Evolutionary conservation across 495 filamentous ascomycete genomes (phyloP).

Genomic region (Lophium mytilinum): DNA sequence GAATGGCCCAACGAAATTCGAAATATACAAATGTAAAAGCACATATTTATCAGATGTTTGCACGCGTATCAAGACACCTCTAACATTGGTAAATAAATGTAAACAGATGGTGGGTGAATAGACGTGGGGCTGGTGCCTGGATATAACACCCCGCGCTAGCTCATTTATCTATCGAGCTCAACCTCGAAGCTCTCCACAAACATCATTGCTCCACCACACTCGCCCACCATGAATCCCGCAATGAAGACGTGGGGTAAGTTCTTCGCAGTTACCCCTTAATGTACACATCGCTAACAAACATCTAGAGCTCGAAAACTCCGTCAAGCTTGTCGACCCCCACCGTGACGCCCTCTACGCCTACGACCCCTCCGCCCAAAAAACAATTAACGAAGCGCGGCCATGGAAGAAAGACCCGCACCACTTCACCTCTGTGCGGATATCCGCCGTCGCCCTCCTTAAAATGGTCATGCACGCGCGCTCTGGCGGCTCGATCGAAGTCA

Average conservation of each 20-base stretch:
- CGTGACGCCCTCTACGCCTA: constrained; percentile 90
- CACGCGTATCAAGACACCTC: too few relatives aligned
- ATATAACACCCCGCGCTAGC: too few relatives aligned
- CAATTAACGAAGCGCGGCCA: constrained; percentile 52
- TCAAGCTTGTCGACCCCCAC: constrained; percentile 72
- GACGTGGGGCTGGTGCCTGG: too few relatives aligned
- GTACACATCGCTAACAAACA: not conserved
- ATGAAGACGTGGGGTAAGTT: constrained; percentile 25
- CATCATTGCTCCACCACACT: not conserved
- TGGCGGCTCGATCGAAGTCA: constrained; percentile 85
- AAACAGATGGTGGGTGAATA: too few relatives aligned
- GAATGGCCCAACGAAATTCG: too few relatives aligned
- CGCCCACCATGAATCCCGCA: constrained; percentile 6
- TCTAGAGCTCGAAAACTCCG: constrained; percentile 83
- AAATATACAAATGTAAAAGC: too few relatives aligned
- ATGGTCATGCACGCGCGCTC: constrained; percentile 99
- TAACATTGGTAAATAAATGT: too few relatives aligned
- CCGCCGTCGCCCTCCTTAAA: constrained; percentile 87
- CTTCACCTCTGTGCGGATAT: constrained; percentile 91
- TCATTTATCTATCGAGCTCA: too few relatives aligned
- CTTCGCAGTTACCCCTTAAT: not conserved
- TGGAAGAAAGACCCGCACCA: constrained; percentile 79
- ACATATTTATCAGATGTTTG: too few relatives aligned
- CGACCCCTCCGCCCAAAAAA: constrained; percentile 55
- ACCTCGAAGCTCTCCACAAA: too few relatives aligned